Base-by-base conservation (phyloP, 2,329 filamentous ascomycete genomes). In the Metarhizium humberi region DNA sequence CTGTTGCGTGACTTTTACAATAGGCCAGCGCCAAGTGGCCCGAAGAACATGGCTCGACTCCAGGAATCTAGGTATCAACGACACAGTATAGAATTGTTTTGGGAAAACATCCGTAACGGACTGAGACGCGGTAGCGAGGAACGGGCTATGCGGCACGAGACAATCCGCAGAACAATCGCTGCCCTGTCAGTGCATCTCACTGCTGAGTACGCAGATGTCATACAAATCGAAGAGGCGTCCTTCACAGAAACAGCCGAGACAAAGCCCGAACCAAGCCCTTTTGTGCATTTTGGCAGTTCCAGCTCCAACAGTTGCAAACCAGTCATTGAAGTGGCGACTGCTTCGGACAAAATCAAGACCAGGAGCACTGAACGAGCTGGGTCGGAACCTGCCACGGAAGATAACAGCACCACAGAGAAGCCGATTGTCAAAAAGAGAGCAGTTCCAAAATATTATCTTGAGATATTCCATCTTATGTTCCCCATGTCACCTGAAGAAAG, bases 381-480 rank as follows among this genome's bases (percentile, higher is more conserved):
- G 34, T 36, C 34, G 34, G 13, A 36, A 13, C 1, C 34, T 36
- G 34, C 13, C 13, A 5, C 13, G 0, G 34, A 36, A 13, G 0
- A 8, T 36, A 3, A 8, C 13, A 8, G 34, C 34, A 36, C 6
- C 34, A 8, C 13, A 13, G 13, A 36, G 25, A 25, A 36, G 34
- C 34, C 34, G 13, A 36, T 36, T 36, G 13, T 0, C 7, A 8
- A 13, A 36, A 13, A 11, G 34, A 8, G 25, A 8, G 34, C 32
- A 16, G 48, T 36, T 32, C 14, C 30, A 20, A 50, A 36, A 36
- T 2, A 36, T 1, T 5, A 10, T 13, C 29, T 55, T 2, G 20
- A 45, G 2, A 25, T 56, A 3, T 57, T 59, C 50, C 48, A 38
- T n/a, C 36, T 55, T 16, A 56, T 56, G 34, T 56, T 57, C 30